Evolutionary conservation across 2,329 filamentous ascomycete genomes (phyloP), one percentile per base, ranked within the genome.

Genomic region (Fusarium subtropicale): DNA sequence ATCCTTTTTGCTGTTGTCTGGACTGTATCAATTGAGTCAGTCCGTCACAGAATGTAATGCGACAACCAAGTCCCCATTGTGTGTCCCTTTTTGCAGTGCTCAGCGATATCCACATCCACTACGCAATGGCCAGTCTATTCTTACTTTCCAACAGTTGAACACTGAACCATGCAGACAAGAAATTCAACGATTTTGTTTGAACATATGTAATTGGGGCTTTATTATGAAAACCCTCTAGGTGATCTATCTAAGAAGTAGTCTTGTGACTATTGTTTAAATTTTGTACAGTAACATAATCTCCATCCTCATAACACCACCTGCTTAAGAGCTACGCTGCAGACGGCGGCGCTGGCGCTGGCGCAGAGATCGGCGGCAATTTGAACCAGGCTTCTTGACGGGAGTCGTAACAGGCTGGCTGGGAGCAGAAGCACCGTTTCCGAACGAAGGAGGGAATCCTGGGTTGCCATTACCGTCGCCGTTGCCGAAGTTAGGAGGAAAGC

Each of bases 171-270:
- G 7, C n/a, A 39, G n/a, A 39, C 36, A 4, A 13, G 6, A 20
- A 18, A n/a, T 24, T 20, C 3, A 15, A 3, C 8, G 4, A n/a
- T 2, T 5, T 16, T 13, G 3, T 20, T 24, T 22, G 24, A 48
- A 44, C 46, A 34, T 54, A 7, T 59, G 20, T 11, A 28, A 46
- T 36, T 41, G 11, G 28, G 28, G 34, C 36, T 42, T 31, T 15
- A 15, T 33, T 15, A 33, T 34, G 13, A 16, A 38, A 26, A 41
- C 34, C 53, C n/a, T 22, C 13, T 39, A 26, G 42, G 31, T 48
- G 46, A 22, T 65, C 54, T 65, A 65, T 65, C 47, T 45, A 16
- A 60, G 30, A 60, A 47, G 45, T 26, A 47, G 53, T 48, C 45
- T 41, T 44, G 45, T n/a, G 61, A 65, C 54, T 39, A 30, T n/a